Evolutionary conservation across 2,329 filamentous ascomycete species (phyloP).

Genomic region (Endothia cerciana): DNA sequence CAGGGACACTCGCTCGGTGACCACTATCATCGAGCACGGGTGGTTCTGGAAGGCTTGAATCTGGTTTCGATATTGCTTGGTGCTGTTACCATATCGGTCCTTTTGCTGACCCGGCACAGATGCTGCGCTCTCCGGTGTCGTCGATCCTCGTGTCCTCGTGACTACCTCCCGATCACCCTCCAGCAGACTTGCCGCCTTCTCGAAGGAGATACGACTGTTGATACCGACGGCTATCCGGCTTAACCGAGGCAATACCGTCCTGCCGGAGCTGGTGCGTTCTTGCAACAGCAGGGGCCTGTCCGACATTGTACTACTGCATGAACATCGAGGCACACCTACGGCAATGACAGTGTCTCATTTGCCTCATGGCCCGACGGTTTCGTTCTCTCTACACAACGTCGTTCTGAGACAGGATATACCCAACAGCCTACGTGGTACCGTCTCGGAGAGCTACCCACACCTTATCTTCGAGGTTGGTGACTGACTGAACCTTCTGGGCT

Average conservation of each 20-base stretch:
- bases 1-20: neutral
- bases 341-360: slow-evolving; percentile 86
- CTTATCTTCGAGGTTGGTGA: slow-evolving; percentile 75
- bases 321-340: slow-evolving; percentile 90
- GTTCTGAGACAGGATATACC: slow-evolving; percentile 92
- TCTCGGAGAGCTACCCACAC: slow-evolving; percentile 87
- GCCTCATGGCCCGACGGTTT: slow-evolving; percentile 83
- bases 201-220: slow-evolving; percentile 73
- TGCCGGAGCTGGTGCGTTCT: slow-evolving; percentile 82
- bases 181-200: slow-evolving; percentile 82
- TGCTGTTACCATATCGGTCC: neutral
- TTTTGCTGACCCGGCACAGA: slow-evolving; percentile 15
- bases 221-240: slow-evolving; percentile 84
- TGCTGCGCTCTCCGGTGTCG: slow-evolving; percentile 83
- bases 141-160: slow-evolving; percentile 86
- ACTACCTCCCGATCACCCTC: slow-evolving; percentile 90
- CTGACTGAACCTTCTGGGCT: too few species aligned
- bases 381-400: slow-evolving; percentile 90
- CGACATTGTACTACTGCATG: slow-evolving; percentile 86
- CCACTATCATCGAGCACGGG: neutral
- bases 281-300: slow-evolving; percentile 80
- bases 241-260: slow-evolving; percentile 87
- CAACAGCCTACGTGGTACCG: slow-evolving; percentile 72
- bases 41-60: neutral
- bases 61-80: neutral